phyloP scores from a whole-genome alignment of 306 rosid genomes.

The Cucurbita argyrosperma region DNA sequence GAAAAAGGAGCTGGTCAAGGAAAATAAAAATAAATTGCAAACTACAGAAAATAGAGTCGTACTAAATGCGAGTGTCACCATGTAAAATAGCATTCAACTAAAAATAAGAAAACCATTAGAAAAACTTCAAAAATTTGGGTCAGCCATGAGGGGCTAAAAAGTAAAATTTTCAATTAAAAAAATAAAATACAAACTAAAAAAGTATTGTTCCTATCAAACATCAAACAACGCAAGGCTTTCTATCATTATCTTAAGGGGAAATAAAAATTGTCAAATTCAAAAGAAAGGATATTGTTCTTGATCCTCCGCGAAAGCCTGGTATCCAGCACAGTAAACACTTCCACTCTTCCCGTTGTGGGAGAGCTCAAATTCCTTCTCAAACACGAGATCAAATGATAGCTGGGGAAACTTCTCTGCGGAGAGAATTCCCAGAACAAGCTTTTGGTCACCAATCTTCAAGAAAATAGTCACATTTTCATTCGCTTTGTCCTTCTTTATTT shows the following conservation, averaged over 20 bases:
- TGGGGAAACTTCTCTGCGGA: slow-evolving; percentile 49
- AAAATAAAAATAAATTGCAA: background rate
- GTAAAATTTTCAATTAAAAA: too few relatives aligned
- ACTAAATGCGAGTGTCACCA: background rate
- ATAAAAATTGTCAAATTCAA: background rate
- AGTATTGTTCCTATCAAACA: too few relatives aligned
- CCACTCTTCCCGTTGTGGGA: slow-evolving; percentile 57
- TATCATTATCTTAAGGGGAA: background rate
- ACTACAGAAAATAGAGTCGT: background rate
- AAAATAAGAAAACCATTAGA: too few relatives aligned
- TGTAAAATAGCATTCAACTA: background rate
- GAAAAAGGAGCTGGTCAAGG: slow-evolving; percentile 29
- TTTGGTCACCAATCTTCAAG: slow-evolving; percentile 41
- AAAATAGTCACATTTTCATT: slow-evolving; percentile 29
- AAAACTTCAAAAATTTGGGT: background rate
- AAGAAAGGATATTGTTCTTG: slow-evolving; percentile 48
- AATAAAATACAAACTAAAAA: too few relatives aligned
- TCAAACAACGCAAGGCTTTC: background rate
- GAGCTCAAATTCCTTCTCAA: slow-evolving; percentile 78
- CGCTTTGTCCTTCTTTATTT: slow-evolving; percentile 42
- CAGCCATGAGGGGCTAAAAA: too few relatives aligned
- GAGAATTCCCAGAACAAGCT: slow-evolving; percentile 62
- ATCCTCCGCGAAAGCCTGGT: slow-evolving; percentile 19
- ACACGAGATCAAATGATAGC: slow-evolving; percentile 47
- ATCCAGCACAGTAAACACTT: slow-evolving; percentile 57